Percentiles rank a stretch among this genome's conserved stretches.
phyloP scores from a whole-genome alignment of 768 basidiomycete genomes.

The Peribolospora baueri region DNA sequence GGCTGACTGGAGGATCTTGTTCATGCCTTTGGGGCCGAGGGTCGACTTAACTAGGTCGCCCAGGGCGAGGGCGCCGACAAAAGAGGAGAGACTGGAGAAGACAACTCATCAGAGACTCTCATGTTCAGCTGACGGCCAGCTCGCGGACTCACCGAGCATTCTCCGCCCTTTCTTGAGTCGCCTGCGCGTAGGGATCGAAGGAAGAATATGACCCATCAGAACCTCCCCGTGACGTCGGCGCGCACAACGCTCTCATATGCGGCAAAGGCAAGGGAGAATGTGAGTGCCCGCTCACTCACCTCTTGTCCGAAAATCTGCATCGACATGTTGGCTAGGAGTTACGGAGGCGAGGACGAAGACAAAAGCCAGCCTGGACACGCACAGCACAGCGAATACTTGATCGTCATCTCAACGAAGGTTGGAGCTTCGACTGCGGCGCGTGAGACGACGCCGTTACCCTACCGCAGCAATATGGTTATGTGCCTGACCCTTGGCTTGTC shows the following conservation, averaged over 20 bases:
- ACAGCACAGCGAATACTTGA: too few relatives aligned
- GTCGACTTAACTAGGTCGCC: constrained; percentile 98
- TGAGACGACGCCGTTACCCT: too few relatives aligned
- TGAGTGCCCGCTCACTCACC: neutral
- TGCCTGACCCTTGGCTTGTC: too few relatives aligned
- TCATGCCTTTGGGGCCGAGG: constrained; percentile 97
- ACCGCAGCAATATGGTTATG: too few relatives aligned
- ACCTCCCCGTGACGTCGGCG: neutral
- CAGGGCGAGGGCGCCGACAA: constrained; percentile 87
- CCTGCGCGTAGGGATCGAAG: constrained; percentile 13
- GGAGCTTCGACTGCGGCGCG: too few relatives aligned
- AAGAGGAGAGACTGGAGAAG: constrained; percentile 89
- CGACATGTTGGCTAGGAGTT: constrained; percentile 26
- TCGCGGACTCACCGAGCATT: constrained; percentile 7
- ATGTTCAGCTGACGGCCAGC: neutral
- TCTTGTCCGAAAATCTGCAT: constrained; percentile 40
- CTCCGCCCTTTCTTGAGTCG: constrained; percentile 70
- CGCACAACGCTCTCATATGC: too few relatives aligned
- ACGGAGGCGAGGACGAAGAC: too few relatives aligned
- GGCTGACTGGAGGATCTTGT: constrained; percentile 87
- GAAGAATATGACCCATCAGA: neutral
- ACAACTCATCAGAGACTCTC: neutral
- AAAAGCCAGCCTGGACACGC: too few relatives aligned
- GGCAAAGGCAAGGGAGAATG: neutral
- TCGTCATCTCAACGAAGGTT: too few relatives aligned